Base-by-base conservation (phyloP, 1,284 basidiomycete genomes). In the Dichomitus squalens region DNA sequence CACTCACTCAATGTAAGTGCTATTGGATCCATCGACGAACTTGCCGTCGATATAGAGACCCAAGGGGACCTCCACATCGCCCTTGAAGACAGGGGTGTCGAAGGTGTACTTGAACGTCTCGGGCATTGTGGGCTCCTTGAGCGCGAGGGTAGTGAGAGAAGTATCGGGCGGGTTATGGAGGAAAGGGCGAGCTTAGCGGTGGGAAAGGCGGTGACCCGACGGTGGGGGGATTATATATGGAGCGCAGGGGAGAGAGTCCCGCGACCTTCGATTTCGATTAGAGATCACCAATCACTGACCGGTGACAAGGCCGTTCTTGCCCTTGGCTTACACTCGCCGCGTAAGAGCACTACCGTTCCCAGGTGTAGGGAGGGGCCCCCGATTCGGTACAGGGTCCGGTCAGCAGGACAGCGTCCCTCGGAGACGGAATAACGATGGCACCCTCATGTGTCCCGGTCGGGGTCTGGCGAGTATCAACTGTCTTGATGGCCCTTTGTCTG, bases 1-100 rank as follows among this genome's bases (percentile, higher is more conserved):
- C 16, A 76, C 84, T 68, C 68, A 92, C 86, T 92, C 88, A 69
- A 92, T 86, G 16, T 81, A 84, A 23, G 76, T 82, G 11, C 79
- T 75, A 57, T 86, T 81, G n/a, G 77, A 76, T n/a, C 88, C 90
- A 61, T 87, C 84, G 39, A 84, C 78, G 71, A 87, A 96, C 76
- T 96, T 75, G 72, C 90, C 90, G 75, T 87, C 79, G 76, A 96
- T 93, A 80, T 85, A 95, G 63, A 96, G 74, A 47, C 93, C 92
- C 27, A 88, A 87, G 61, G 74, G 79, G 74, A 93, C 82, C 52
- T 80, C 79, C 46, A 85, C 81, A 63, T 84, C 82, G 57, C 90
- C 91, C 76, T 90, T 90, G 85, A 77, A 92, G 64, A 76, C 68
- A 64, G 81, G 78, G 21, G 80, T 84, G 66, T 90, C 72, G 73